A percentile compares a stretch with the other conserved stretches of the same genome.
These are phyloP conservation scores for Rosa lucieae DNA, from an alignment of 306 rosid species.

Conservation along the genomic window DNA sequence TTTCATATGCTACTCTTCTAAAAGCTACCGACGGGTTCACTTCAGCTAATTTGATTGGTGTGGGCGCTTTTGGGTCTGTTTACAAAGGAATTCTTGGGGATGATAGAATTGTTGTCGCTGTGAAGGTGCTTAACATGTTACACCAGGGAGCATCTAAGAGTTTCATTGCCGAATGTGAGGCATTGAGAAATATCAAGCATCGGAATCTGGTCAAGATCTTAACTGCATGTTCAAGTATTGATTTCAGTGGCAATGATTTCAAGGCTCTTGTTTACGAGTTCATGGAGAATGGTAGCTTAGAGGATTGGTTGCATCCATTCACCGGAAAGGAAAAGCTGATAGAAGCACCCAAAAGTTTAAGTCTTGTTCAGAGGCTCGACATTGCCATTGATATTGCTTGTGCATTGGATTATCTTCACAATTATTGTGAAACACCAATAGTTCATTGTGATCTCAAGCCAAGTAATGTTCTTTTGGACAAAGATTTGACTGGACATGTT, in stretches of 20 bases:
- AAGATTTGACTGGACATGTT: neutral
- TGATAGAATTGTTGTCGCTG: neutral
- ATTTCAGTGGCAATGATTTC: neutral
- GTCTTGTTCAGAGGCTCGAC: neutral
- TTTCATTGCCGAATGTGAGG: neutral
- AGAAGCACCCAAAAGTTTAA: neutral
- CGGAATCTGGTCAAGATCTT: neutral
- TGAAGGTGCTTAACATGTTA: neutral
- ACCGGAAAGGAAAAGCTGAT: neutral
- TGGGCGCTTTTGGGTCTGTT: too few species aligned
- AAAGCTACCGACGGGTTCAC: too few species aligned
- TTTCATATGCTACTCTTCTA: too few species aligned
- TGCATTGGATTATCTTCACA: neutral
- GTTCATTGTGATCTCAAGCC: neutral
- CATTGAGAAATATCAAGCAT: neutral
- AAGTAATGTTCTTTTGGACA: neutral
- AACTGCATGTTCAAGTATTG: constrained; percentile 1
- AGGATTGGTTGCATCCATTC: neutral
- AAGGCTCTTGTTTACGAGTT: neutral
- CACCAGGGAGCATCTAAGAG: neutral
- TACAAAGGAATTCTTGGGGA: too few species aligned
- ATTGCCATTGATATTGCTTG: neutral
- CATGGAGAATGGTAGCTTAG: neutral
- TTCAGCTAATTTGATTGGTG: too few species aligned
- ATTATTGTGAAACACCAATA: neutral